These are phyloP conservation scores for Ophiostoma quercus DNA, from an alignment of 2,329 filamentous ascomycete genomes.

Conservation along the genomic window DNA sequence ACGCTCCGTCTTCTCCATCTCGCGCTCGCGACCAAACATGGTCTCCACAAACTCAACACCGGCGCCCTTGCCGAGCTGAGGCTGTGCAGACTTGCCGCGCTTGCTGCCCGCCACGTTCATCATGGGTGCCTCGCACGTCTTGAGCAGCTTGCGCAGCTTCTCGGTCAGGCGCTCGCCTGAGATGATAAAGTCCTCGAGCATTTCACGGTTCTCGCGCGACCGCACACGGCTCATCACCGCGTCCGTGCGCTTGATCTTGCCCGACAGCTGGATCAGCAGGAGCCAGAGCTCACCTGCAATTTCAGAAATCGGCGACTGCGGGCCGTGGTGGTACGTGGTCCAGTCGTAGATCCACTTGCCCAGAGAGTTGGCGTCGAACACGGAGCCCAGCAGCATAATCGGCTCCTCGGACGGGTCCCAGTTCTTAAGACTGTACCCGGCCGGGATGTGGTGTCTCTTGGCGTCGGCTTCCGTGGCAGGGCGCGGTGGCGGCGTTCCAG, in stretches of 20 bases:
- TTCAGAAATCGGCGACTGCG: constrained; percentile 77
- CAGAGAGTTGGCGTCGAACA: constrained; percentile 94
- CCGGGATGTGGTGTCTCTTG: constrained; percentile 66
- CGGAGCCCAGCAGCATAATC: constrained; percentile 88
- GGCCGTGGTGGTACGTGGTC: constrained; percentile 86
- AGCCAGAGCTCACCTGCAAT: constrained; percentile 95
- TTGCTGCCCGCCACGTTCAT: constrained; percentile 70
- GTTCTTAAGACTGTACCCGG: constrained; percentile 93
- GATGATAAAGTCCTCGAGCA: constrained; percentile 85
- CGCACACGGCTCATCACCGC: constrained; percentile 70
- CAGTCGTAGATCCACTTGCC: constrained; percentile 99
- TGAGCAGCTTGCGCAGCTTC: constrained; percentile 79
- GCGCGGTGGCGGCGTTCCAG: constrained; percentile 35
- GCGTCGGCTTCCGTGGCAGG: constrained; percentile 57
- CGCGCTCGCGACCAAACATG: constrained; percentile 85
- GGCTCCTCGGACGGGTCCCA: constrained; percentile 95
- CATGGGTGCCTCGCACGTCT: constrained; percentile 92
- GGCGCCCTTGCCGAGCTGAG: constrained; percentile 81
- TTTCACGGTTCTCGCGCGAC: constrained; percentile 65
- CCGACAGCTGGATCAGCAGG: constrained; percentile 84
- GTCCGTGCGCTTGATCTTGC: constrained; percentile 88
- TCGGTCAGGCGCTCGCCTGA: constrained; percentile 81
- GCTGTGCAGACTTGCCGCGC: constrained; percentile 51
- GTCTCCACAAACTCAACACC: constrained; percentile 94
- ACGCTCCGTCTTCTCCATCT: constrained; percentile 84